Evolutionary conservation across 805 yeast species (phyloP), one percentile per base, ranked within the genome.

Genomic region (Komagataella pseudopastoris): DNA sequence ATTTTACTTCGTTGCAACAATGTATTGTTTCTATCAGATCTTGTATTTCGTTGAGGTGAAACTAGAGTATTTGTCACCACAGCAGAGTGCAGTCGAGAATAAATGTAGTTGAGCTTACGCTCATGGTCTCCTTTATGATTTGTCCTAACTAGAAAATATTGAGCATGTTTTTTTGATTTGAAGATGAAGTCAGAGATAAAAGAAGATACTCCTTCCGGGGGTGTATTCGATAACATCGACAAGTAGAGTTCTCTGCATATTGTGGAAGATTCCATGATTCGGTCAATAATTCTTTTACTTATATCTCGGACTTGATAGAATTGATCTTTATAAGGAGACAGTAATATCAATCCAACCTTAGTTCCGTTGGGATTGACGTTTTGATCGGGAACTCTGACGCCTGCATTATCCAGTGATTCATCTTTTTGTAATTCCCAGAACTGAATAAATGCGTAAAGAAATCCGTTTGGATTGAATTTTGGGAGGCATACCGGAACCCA

Each of bases 401-500:
- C 17, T 8, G 52, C 47, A 14, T 56, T 45, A 1, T 56, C 48
- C 46, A 59, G 36, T 36, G n/a, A 44, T 2, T 60, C 58, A 48
- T 60, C 58, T 48, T 65, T 66, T 16, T 69, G 62, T 43, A 69
- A 56, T 49, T 73, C 74, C 48, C 83, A 61, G 56, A 81, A 80
- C 53, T 80, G 81, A 47, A 89, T 85, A 59, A 85, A 88, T 10
- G 88, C 81, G 60, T 93, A 86, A 5, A 91, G 66, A 59, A 90
- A 93, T 7, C 99, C 99, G 56, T 81, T 81, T 1, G 88, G 69
- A 61, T 93, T 91, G 70, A 91, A 91, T 57, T 85, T 80, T 0
- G 98, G 96, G 63, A 91, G 72, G 64, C 99, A 91, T 0, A 91
- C 72, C 0, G 99, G 99, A 10, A 87, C 77, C 98, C 98, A 93